Evolutionary conservation across 2,329 filamentous ascomycete genomes (phyloP), one percentile per base, ranked within the genome.

Genomic region (Macrophomina tecta): DNA sequence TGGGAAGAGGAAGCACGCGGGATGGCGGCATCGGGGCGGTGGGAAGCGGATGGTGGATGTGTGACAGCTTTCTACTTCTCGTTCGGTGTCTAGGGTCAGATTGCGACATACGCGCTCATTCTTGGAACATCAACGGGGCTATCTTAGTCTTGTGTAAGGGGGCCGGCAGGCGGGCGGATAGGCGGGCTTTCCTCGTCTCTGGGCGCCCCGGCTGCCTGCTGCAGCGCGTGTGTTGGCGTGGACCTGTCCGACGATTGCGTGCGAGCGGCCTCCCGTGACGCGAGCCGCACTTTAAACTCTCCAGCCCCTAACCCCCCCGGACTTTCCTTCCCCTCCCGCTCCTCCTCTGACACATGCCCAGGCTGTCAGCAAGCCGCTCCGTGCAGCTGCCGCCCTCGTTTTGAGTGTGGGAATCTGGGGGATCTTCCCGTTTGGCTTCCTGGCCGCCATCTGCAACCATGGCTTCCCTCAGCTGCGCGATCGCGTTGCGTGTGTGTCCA

Each of bases 71-170:
- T 34, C 4, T 38, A 38, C 36, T 38, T 32, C 30, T 62, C 30
- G 8, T 45, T 49, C 23, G 23, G 3, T 62, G 42, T 45, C 56
- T 62, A 49, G 58, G 58, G 58, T 62, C 58, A 38, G 58, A 62
- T 62, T 62, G 58, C 58, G 58, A 62, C 58, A 62, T 62, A 49
- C 32, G 58, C 32, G 23, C 58, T 28, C n/a, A 36, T 49, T 36
- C 45, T 62, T 62, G 52, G 52, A 23, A 38, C 52, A 55, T 55
- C 32, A 9, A 23, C 23, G 23, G 23, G 23, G 16, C 16, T 40
- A 18, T 55, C n/a, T 23, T 23, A 23, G 23, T 23, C 23, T 52
- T 28, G 36, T 49, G n/a, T 49, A 28, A 7, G n/a, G 14, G 55
- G 40, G 53, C 8, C 23, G 23, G 23, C 23, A 23, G 23, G 23